A percentile compares a stretch with the other conserved stretches of the same genome.
These are phyloP conservation scores for Metschnikowia noctiluminum DNA, from an alignment of 805 yeast genomes.

Conservation along the genomic window DNA sequence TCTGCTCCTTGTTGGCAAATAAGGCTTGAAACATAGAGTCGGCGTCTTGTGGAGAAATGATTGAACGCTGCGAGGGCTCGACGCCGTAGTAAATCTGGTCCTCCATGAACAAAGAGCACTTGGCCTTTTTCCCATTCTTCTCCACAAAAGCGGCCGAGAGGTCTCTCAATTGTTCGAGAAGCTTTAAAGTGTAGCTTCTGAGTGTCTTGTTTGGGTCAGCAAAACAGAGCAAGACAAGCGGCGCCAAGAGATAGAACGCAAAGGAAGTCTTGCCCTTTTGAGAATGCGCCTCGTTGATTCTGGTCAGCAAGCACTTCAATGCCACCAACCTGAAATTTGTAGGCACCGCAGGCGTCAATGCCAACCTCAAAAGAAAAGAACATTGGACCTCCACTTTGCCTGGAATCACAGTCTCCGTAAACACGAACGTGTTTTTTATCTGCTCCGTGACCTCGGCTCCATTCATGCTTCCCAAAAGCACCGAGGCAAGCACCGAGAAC, in stretches of 20 bases:
- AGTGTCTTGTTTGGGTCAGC: conserved; percentile 48
- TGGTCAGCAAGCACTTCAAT: conserved; percentile 34
- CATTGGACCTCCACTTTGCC: conserved; percentile 37
- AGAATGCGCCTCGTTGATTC: conserved; percentile 25
- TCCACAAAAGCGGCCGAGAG: conserved; percentile 35
- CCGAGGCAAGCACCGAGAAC: conserved; percentile 40
- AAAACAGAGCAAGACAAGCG: conserved; percentile 54
- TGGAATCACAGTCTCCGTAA: conserved; percentile 11
- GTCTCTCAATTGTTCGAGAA: conserved; percentile 24
- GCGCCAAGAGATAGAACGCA: conserved; percentile 49
- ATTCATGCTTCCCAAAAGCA: conserved; percentile 45
- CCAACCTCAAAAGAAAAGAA: conserved; percentile 58
- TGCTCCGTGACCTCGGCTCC: conserved; percentile 11
- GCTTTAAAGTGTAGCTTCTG: conserved; percentile 33
- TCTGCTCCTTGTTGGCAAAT: conserved; percentile 15
- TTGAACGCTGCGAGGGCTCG: conserved; percentile 45
- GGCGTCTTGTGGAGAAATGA: conserved; percentile 68
- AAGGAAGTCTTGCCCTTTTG: not conserved
- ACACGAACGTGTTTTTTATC: conserved; percentile 4
- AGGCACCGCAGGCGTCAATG: conserved; percentile 59
- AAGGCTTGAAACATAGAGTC: conserved; percentile 32
- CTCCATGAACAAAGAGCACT: conserved; percentile 41
- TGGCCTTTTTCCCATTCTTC: conserved; percentile 31
- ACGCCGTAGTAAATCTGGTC: conserved; percentile 56
- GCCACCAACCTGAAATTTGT: conserved; percentile 51